A percentile compares a stretch with the other conserved stretches of the same genome.
Conservation (phyloP, 176 grass and related monocot species). For the Aechmea fasciata region DNA sequence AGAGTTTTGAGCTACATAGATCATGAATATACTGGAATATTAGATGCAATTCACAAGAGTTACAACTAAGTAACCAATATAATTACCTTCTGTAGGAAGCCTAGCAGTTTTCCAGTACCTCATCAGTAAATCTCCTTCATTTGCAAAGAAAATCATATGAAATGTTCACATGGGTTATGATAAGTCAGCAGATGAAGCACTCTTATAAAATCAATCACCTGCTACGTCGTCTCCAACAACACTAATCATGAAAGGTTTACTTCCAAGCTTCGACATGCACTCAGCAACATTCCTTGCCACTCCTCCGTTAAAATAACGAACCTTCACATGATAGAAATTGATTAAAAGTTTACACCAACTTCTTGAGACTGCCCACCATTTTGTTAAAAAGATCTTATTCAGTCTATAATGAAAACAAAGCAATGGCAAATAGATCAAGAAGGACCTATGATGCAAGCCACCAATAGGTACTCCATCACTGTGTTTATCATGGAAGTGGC, state of each 20-base stretch:
- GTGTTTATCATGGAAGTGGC: neutral
- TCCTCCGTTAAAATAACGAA: conserved; percentile 66
- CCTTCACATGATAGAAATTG: conserved; percentile 29
- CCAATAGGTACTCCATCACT: too few species aligned
- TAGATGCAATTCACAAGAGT: neutral
- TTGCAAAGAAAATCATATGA: conserved; percentile 16
- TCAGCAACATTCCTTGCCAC: conserved; percentile 95
- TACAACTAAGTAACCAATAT: neutral
- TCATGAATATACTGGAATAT: neutral
- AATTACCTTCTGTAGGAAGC: conserved; percentile 61
- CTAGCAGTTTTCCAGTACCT: conserved; percentile 65
- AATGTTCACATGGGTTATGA: neutral
- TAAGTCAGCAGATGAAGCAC: neutral
- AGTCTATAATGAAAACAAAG: neutral
- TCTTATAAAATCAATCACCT: conserved; percentile 37
- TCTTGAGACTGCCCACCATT: neutral
- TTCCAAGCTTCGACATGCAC: conserved; percentile 90
- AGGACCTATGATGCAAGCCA: neutral
- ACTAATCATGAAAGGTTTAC: conserved; percentile 74
- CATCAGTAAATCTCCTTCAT: conserved; percentile 67
- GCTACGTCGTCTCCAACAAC: conserved; percentile 77
- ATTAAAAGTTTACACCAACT: conserved; percentile 1
- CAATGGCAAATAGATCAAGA: neutral
- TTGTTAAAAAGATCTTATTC: neutral
- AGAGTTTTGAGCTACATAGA: too few species aligned